Base-by-base conservation (phyloP, 352 stramenopile species). In the Phytopythium vexans region DNA sequence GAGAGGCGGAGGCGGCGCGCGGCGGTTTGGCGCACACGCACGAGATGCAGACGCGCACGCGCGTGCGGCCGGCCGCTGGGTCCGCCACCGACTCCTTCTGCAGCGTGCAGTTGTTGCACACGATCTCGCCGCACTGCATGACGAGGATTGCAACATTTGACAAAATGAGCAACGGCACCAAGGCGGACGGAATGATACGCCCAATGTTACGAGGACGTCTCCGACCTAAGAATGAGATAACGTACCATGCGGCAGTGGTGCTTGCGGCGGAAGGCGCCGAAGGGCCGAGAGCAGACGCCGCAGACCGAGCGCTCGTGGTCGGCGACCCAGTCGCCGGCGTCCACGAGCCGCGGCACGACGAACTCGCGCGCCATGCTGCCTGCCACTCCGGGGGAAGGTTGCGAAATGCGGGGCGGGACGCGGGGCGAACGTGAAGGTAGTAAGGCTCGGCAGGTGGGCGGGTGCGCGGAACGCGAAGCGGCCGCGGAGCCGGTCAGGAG, bases 171-270 rank as follows among this genome's bases (percentile, higher is more conserved):
- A 16, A 31, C 8, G 50, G 16, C n/a, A 21, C n/a, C n/a, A n/a
- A n/a, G n/a, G n/a, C n/a, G n/a, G n/a, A n/a, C n/a, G n/a, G n/a
- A n/a, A n/a, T n/a, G n/a, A n/a, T n/a, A n/a, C n/a, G n/a, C n/a
- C n/a, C n/a, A n/a, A n/a, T n/a, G n/a, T n/a, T n/a, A n/a, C n/a
- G n/a, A n/a, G n/a, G n/a, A n/a, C n/a, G n/a, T n/a, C n/a, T n/a
- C n/a, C n/a, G n/a, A n/a, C n/a, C n/a, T n/a, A n/a, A n/a, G n/a
- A n/a, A n/a, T n/a, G n/a, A n/a, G n/a, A n/a, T n/a, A 56, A 53
- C 66, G 33, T 60, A 88, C 77, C 79, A 92, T 92, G 53, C 83
- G 79, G 62, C 83, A 94, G 66, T 94, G 83, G 66, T 94, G 83
- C 62, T 94, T 94, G 64, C 83, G 83, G 38, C 81, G 81, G 58